Base-by-base conservation (phyloP, 257 asterid species). In the Solanum piurae region DNA sequence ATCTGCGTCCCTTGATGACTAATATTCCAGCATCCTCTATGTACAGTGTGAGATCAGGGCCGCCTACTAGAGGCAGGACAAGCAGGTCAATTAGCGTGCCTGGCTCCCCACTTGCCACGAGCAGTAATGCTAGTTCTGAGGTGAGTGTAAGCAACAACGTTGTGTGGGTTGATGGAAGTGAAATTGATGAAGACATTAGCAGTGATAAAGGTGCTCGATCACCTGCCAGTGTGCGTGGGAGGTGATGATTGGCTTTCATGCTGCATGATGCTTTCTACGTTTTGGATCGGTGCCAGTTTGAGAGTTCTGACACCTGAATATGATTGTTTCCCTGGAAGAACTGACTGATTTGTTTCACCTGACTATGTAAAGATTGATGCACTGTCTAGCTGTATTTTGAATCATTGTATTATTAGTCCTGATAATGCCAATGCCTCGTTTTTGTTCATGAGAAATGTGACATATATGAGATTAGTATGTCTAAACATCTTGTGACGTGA, bases 111-210 rank as follows among this genome's bases (percentile, higher is more conserved):
- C 97, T 95, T 31, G 98, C 98, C 23, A 95, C 99, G 1, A 97
- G 99, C 91, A 97, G 99, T 89, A 95, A 94, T 90, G 97, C 95
- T 84, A 97, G 99, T 89, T 97, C 99, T 21, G 99, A 97, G 64
- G 88, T 97, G 91, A 95, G 99, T 90, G 95, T 94, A 80, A 94
- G 91, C 85, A 92, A 95, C 89, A 93, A 93, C 83, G 93, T 92
- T 33, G 90, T 93, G 75, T 92, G 93, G 87, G 71, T 90, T 69
- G 97, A 93, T 80, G 98, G 92, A 44, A 91, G 87, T 12, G 98
- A 94, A 86, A 87, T 91, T 60, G 94, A 94, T 36, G 98, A 95
- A 90, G 98, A 93, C 88, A 87, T 92, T 83, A 93, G 93, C 94
- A 94, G 98, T 29, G 93, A 90, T 85, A 95, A 93, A 93, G 92